Evolutionary conservation across 2,329 filamentous ascomycete species (phyloP).

Genomic region (Sarocladiaceae sp.): DNA sequence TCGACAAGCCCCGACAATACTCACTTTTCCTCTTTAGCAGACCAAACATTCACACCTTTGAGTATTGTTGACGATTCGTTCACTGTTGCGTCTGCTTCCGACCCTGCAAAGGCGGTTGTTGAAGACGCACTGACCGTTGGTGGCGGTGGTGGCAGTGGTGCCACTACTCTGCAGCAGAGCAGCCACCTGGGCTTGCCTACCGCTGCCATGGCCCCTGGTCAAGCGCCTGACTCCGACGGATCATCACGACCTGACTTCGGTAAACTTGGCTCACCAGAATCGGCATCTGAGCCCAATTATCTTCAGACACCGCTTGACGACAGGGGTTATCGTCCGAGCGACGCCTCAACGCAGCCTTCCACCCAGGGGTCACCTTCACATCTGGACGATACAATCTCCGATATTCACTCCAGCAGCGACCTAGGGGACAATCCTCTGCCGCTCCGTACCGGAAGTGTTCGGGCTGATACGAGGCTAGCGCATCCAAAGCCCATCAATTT

Average conservation of each 20-base stretch:
- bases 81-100: background rate
- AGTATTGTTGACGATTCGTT: slow-evolving; percentile 5
- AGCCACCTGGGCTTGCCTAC: slow-evolving; percentile 2
- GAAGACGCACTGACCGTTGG: background rate
- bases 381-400: background rate
- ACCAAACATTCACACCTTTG: slow-evolving; percentile 3
- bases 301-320: background rate
- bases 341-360: background rate
- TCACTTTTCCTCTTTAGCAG: slow-evolving; percentile 1
- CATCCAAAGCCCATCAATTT: slow-evolving; percentile 43
- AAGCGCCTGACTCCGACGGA: background rate
- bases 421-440: slow-evolving; percentile 14
- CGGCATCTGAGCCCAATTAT: background rate
- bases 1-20: slow-evolving; percentile 4
- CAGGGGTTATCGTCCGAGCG: background rate
- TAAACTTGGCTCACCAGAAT: background rate
- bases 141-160: background rate
- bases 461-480: slow-evolving; percentile 39
- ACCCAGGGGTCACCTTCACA: background rate
- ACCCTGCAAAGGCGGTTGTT: background rate
- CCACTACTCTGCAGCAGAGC: background rate
- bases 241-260: background rate
- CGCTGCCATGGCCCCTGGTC: background rate
- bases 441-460: slow-evolving; percentile 33
- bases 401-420: background rate